Base-by-base conservation (phyloP, 176 grass and related monocot species). In the Coix lacrymajobi region DNA sequence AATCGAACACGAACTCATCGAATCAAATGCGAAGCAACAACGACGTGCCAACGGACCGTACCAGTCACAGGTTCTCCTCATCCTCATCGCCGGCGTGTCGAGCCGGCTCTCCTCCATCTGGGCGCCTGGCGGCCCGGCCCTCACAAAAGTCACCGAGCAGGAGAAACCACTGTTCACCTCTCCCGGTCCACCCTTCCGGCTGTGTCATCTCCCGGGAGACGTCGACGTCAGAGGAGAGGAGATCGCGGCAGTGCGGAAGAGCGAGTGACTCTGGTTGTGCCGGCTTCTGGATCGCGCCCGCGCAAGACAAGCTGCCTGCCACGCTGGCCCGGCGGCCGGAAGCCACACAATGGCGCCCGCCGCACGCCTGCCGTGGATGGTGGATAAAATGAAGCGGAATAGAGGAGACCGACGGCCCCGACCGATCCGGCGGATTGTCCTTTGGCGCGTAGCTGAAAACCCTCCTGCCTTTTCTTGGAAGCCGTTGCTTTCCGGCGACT, bases 41-140 rank as follows among this genome's bases (percentile, higher is more conserved):
- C 39, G 17, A 19, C 75, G 44, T 62, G 56, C 2, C 8, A 26
- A 29, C 31, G n/a, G 15, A 51, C n/a, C 20, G 7, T 77, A 94
- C 96, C 96, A 94, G 79, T 94, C 89, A 6, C 84, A 83, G 85
- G 81, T 92, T 68, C 87, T n/a, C n/a, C n/a, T n/a, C n/a, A n/a
- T 92, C 87, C 90, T 92, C 87, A 89, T 91, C 29, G 87, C 78
- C 58, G 92, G 82, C n/a, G 87, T 90, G 31, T 87, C 49, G 29
- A 92, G 60, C 72, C 81, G 86, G 15, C 81, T 45, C 78, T 84
- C 71, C 81, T 84, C 71, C 87, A 90, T 91, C 76, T 57, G 51
- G 51, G n/a, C n/a, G n/a, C n/a, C 51, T 44, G 58, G 11, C 8
- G 9, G 4, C 25, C 10, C 66, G 62, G 30, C 41, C 73, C 28